Conservation (phyloP, 2,329 filamentous ascomycete species). For the Penicillium janthinellum region DNA sequence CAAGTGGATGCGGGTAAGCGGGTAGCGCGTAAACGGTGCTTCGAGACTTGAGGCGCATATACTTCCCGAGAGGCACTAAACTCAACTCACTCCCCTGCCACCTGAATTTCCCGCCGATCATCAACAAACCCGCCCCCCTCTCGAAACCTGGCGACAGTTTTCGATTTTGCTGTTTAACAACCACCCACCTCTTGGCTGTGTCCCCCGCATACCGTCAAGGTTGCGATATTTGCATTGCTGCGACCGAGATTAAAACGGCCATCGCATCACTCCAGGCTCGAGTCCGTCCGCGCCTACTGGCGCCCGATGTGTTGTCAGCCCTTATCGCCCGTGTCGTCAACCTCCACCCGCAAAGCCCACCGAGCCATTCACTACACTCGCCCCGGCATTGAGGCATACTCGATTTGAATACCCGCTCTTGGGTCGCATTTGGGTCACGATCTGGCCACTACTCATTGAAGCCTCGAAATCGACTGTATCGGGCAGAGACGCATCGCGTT, state of each 20-base stretch:
- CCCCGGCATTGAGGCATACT: background rate
- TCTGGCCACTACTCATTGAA: background rate
- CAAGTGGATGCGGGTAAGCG: background rate
- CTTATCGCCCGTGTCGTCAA: constrained; percentile 10
- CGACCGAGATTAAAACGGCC: background rate
- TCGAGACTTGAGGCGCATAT: background rate
- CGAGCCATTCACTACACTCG: background rate
- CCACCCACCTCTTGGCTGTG: background rate
- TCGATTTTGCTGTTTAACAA: constrained; percentile 1
- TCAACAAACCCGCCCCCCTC: constrained; percentile 20
- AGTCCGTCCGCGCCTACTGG: constrained; percentile 11
- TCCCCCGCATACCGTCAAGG: background rate
- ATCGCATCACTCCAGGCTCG: background rate
- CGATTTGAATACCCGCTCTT: constrained; percentile 4
- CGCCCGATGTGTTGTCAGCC: constrained; percentile 30
- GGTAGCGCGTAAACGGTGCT: background rate
- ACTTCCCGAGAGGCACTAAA: background rate
- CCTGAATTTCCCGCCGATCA: constrained; percentile 28
- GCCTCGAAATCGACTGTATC: background rate
- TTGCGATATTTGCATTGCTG: background rate
- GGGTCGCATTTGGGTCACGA: background rate
- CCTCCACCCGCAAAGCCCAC: constrained; percentile 7
- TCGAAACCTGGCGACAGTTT: constrained; percentile 5
- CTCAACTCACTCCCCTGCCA: constrained; percentile 30
- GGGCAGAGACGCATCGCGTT: constrained; percentile 8